Base-by-base conservation (phyloP, 2,329 filamentous ascomycete genomes). In the Zymoseptoria passerinii region DNA sequence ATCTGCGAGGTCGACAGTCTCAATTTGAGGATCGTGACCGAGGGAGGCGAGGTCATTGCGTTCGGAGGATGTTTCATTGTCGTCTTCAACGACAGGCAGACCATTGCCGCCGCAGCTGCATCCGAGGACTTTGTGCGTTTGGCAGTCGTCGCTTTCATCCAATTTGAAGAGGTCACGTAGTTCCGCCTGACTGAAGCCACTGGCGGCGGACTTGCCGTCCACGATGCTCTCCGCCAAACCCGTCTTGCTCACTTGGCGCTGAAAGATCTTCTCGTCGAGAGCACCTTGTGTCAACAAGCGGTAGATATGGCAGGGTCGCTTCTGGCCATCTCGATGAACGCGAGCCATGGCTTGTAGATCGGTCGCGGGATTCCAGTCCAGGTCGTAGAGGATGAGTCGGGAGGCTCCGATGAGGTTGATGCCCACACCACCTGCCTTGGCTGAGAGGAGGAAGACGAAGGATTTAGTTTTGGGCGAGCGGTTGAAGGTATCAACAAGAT, bases 311-410 rank as follows among this genome's bases (percentile, higher is more conserved):
- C 86, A 87, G 3, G 81, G 82, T 9, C 78, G 74, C 69, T 85
- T 87, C 68, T 90, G 87, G 0, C 87, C 87, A 65, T 89, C 85
- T 53, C 87, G 81, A 68, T 89, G 86, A 52, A 89, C 86, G 13
- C 87, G 83, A 10, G 86, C 87, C 85, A 89, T 89, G 7, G 87
- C 86, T 70, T 90, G 87, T 19, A 87, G 75, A 66, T 90, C 87
- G 0, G 84, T 87, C 0, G 85, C 84, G 1, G 87, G 87, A 66
- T 90, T 90, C 87, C 87, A 90, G 72, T 89, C 87, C 8, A 87
- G 81, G 65, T 90, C 87, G 65, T 88, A 89, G 1, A 90, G 80
- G 4, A 89, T 76, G 1, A 90, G 79, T 20, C 87, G 81, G 29
- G 83, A 87, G 4, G 86, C 87, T 8, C 87, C 87, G 53, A 87